phyloP scores from a whole-genome alignment of 441 rosid species.

The Pelargonium cotyledonis region DNA sequence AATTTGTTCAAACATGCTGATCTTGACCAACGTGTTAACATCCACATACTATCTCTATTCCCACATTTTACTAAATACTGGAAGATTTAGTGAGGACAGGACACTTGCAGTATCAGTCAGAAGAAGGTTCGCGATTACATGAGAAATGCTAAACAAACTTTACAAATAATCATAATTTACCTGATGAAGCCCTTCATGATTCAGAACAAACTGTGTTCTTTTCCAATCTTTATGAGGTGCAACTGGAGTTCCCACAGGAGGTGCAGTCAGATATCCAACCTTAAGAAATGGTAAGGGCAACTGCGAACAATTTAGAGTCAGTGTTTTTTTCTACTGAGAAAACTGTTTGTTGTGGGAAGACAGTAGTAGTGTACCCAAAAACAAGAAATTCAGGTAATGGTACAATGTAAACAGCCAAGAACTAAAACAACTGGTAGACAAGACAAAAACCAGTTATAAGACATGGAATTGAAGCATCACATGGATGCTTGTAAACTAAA shows the following conservation, averaged over 20 bases:
- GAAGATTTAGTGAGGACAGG: no score
- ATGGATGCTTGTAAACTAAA: neutral
- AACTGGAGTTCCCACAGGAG: conserved; percentile 60
- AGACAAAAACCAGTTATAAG: neutral
- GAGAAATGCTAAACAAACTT: neutral
- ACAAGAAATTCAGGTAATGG: neutral
- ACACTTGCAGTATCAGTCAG: no score
- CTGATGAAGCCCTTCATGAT: conserved; percentile 87
- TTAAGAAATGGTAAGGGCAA: conserved; percentile 86
- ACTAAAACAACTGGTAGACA: neutral
- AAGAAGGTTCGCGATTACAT: no score
- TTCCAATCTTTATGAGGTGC: conserved; percentile 94
- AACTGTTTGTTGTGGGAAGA: neutral
- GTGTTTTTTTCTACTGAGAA: conserved; percentile 10
- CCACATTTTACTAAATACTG: no score
- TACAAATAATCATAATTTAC: conserved; percentile 28
- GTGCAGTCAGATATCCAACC: conserved; percentile 77
- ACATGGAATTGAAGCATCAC: neutral
- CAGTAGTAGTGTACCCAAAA: conserved; percentile 2
- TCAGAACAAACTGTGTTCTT: conserved; percentile 63
- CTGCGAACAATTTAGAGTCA: conserved; percentile 42
- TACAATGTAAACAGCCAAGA: neutral
- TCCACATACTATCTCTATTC: no score
- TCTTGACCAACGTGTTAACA: no score
- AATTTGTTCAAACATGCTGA: neutral